Evolutionary conservation across 139 green algal genomes (phyloP), one percentile per base, ranked within the genome.

Genomic region (Volvox africanus): DNA sequence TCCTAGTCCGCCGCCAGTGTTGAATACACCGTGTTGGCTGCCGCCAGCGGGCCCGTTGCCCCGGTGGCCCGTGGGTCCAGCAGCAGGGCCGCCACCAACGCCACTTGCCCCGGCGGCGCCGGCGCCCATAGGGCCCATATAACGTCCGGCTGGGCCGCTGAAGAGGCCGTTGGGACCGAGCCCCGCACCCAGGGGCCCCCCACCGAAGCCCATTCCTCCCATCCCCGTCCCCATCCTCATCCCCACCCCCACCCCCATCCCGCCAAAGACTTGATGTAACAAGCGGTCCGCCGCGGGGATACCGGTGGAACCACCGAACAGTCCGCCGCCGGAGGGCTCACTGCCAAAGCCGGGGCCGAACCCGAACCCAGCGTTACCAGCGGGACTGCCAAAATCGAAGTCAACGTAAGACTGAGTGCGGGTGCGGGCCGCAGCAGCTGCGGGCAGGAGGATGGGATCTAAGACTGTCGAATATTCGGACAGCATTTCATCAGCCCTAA

Each of bases 71-170:
- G 20, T 81, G 75, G 17, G 24, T 24, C 32, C n/a, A n/a, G n/a
- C n/a, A n/a, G n/a, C n/a, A n/a, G n/a, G n/a, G n/a, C n/a, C n/a
- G n/a, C n/a, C 9, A 0, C 82, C 44, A 19, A 24, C 62, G 33
- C 20, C 44, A 0, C 13, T 13, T 35, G 35, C 30, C 0, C 21
- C 24, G 2, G 69, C 85, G 1, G 85, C 85, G 37, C 37, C 85
- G 26, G 69, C 68, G 21, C 83, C 83, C 83, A 88, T 88, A 28
- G 83, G 83, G 44, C 82, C 82, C 21, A 14, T 78, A 35, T 79
- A 88, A 22, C 32, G 50, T 14, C 80, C 80, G 1, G 35, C 80
- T 2, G 50, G 22, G 1, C 81, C 81, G 61, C 61, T 87, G 81
- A 76, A 76, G n/a, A 77, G 37, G 26, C 67, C 67, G 67, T 44